These are phyloP conservation scores for Buddleja alternifolia DNA, from an alignment of 257 asterid genomes.

Conservation along the genomic window DNA sequence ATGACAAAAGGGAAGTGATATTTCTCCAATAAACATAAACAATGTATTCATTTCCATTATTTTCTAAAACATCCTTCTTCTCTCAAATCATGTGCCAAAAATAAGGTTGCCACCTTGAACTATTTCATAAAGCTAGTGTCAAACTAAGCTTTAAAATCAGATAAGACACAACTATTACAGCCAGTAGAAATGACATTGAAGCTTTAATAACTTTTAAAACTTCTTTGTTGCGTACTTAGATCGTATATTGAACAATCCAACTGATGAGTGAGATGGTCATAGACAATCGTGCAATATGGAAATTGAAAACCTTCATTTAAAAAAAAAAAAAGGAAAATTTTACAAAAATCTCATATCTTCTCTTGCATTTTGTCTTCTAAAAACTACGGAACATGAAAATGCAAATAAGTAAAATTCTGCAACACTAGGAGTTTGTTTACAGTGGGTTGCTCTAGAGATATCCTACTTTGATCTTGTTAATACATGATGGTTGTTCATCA, in stretches of 20 bases:
- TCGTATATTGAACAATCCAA: background rate
- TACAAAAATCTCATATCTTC: background rate
- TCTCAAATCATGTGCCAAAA: background rate
- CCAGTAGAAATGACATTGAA: background rate
- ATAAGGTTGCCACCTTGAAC: background rate
- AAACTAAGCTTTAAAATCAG: background rate
- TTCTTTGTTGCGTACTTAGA: background rate
- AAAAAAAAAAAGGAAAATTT: background rate
- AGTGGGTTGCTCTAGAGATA: conserved; percentile 12
- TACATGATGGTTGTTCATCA: background rate
- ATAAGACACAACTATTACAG: background rate
- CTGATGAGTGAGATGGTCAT: background rate
- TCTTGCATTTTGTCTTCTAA: conserved; percentile 12
- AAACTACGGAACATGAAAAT: background rate
- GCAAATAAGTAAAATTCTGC: conserved; percentile 19
- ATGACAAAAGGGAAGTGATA: conserved; percentile 1
- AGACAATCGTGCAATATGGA: background rate
- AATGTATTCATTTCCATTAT: background rate
- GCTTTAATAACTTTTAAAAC: background rate
- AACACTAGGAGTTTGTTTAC: background rate
- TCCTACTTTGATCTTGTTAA: background rate
- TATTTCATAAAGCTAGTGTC: no score
- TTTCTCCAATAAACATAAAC: conserved; percentile 8
- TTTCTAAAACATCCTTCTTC: background rate
- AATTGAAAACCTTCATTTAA: background rate